A percentile compares a stretch with the other conserved stretches of the same genome.
Conservation (phyloP, 371 early-diverging fungal species). For the Paramicrosporidium saccamoebae region DNA sequence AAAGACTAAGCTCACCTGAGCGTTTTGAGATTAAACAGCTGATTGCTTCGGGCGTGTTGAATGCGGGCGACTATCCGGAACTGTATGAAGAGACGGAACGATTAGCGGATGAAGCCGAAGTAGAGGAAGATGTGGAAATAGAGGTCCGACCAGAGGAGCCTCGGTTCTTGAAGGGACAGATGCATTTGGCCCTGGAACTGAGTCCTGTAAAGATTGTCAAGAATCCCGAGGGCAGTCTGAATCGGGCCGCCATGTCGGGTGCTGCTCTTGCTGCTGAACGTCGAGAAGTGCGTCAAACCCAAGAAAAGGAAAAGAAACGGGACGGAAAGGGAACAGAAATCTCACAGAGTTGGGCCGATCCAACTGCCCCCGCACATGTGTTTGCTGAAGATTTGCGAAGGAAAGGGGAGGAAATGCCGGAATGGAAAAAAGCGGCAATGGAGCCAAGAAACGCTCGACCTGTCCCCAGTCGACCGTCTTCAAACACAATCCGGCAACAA, state of each 20-base stretch:
- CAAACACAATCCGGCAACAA: constrained; percentile 67
- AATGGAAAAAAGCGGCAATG: constrained; percentile 72
- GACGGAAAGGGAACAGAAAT: constrained; percentile 63
- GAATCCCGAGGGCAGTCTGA: constrained; percentile 79
- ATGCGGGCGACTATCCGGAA: constrained; percentile 49
- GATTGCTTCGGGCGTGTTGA: constrained; percentile 64
- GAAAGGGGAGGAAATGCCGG: constrained; percentile 33
- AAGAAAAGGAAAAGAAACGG: constrained; percentile 45
- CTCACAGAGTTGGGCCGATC: constrained; percentile 67
- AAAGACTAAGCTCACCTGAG: constrained; percentile 79
- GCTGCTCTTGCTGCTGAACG: constrained; percentile 75
- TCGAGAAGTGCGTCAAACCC: constrained; percentile 46
- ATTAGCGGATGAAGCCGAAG: constrained; percentile 55
- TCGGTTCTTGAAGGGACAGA: constrained; percentile 67
- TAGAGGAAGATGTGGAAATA: constrained; percentile 78
- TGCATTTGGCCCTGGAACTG: constrained; percentile 37
- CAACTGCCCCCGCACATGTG: constrained; percentile 45
- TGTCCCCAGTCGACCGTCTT: constrained; percentile 61
- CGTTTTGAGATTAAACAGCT: constrained; percentile 86
- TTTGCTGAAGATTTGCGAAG: constrained; percentile 53
- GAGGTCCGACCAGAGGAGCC: constrained; percentile 87
- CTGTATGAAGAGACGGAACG: constrained; percentile 33
- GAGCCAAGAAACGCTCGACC: constrained; percentile 48
- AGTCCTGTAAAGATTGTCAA: constrained; percentile 86
- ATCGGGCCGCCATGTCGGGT: constrained; percentile 71